Base-by-base conservation (phyloP, 2,329 filamentous ascomycete species). In the Anthostomella pinea region DNA sequence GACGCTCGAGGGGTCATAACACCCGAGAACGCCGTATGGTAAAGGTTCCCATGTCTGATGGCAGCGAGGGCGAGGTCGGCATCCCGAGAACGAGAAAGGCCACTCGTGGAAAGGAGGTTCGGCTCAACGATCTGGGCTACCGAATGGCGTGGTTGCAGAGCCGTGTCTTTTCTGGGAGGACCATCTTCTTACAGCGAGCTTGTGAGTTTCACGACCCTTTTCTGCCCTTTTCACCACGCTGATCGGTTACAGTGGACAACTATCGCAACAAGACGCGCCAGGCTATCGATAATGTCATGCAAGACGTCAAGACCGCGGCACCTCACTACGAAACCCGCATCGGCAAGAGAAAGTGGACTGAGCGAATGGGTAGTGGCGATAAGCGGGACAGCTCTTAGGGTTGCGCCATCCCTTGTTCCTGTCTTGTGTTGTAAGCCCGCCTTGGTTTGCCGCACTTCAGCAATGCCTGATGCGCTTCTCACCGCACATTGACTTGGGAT, bases 71-170 rank as follows among this genome's bases (percentile, higher is more conserved):
- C 14, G 83, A 88, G 56, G 72, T 94, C 23, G 77, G 81, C 2
- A 83, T 94, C 25, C 88, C 90, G 17, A 75, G 81, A 40, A 81
- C 89, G 62, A 81, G 81, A 32, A 81, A 78, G 56, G 69, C 72
- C 28, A 77, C 80, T 49, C 79, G 88, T 32, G 77, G 74, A 32
- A 93, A 87, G 67, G 91, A 97, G 60, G 81, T 93, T n/a, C 79
- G 87, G 31, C 69, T 97, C 44, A 97, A 97, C 58, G 90, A 97
- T 57, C 69, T 97, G 29, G 91, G 89, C 3, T 95, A 94, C 62
- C 81, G 91, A 30, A 94, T 98, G 86, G 90, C 87, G 31, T 98
- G 93, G 91, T 83, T 90, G 36, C 91, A 97, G 67, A 93, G 89
- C 60, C 77, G 91, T 55, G 87, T 91, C 8, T 96, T 97, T 68